phyloP scores from a whole-genome alignment of 345 rosid species.

The Alliaria petiolata region DNA sequence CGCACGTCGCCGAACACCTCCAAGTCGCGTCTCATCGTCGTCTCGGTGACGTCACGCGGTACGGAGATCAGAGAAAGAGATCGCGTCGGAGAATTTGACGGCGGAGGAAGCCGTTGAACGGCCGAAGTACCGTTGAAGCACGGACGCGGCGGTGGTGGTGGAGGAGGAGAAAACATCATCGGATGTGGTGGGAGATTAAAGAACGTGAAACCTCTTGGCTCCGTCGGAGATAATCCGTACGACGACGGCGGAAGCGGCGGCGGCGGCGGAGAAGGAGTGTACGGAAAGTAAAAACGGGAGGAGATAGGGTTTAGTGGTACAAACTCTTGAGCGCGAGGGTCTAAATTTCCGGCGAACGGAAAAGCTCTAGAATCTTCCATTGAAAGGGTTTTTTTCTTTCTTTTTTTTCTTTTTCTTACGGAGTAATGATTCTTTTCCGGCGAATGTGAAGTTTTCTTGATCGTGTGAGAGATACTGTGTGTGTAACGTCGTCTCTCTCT shows the following conservation, averaged over 20 bases:
- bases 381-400: not conserved
- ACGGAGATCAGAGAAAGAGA: conserved; percentile 54
- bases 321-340: conserved; percentile 64
- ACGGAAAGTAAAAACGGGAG: conserved; percentile 27
- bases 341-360: conserved; percentile 31
- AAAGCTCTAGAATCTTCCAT: conserved; percentile 23
- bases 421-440: not conserved
- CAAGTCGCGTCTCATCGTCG: conserved; percentile 65
- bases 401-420: not conserved
- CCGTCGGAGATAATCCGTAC: conserved; percentile 16
- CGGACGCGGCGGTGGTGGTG: conserved; percentile 28
- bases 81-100: conserved; percentile 57
- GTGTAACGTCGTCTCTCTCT: conserved; percentile 27
- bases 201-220: conserved; percentile 21
- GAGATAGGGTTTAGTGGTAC: conserved; percentile 47
- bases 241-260: conserved; percentile 17
- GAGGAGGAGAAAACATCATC: conserved; percentile 28
- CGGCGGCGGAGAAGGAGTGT: conserved; percentile 23
- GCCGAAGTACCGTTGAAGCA: conserved; percentile 10
- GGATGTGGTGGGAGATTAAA: conserved; percentile 28
- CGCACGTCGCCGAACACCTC: conserved; percentile 83
- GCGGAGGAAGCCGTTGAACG: conserved; percentile 35
- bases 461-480: conserved; percentile 1
- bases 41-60: conserved; percentile 55
- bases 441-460: not conserved